Percentiles rank a stretch among this genome's conserved stretches.
phyloP scores from a whole-genome alignment of 768 basidiomycete genomes.

The Phylloporus rhodoxanthus region DNA sequence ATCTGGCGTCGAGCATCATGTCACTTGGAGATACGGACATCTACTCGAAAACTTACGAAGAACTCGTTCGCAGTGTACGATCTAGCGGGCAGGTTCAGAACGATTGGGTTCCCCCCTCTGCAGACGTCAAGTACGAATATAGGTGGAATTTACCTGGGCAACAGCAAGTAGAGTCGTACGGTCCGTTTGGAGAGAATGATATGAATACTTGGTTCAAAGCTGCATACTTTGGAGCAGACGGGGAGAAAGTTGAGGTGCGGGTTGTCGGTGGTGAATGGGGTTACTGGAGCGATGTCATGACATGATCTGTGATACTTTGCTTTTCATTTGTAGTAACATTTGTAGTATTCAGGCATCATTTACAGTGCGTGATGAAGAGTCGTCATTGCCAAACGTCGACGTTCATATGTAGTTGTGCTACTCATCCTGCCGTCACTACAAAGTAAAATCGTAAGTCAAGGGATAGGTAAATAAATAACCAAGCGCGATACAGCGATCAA shows the following conservation, averaged over 20 bases:
- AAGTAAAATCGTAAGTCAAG: constrained; percentile 8
- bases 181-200: constrained; percentile 77
- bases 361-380: background rate
- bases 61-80: constrained; percentile 71
- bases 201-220: constrained; percentile 77
- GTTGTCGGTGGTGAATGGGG: constrained; percentile 66
- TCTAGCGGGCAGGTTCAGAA: constrained; percentile 62
- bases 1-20: constrained; percentile 85
- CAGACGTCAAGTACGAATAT: constrained; percentile 75
- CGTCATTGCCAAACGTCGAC: background rate
- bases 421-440: constrained; percentile 10
- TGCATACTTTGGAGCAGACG: constrained; percentile 70
- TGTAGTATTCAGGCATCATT: constrained; percentile 7
- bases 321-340: constrained; percentile 3
- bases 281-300: constrained; percentile 61
- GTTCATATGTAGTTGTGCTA: constrained; percentile 1
- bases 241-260: constrained; percentile 75
- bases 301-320: constrained; percentile 26
- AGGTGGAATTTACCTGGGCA: constrained; percentile 62
- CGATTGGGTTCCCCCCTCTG: constrained; percentile 72
- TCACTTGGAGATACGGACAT: constrained; percentile 80
- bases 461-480: constrained; percentile 21
- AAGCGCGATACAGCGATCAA: constrained; percentile 17
- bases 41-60: constrained; percentile 82
- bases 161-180: constrained; percentile 54